Conservation (phyloP, 306 rosid species). For the Glycine soja region DNA sequence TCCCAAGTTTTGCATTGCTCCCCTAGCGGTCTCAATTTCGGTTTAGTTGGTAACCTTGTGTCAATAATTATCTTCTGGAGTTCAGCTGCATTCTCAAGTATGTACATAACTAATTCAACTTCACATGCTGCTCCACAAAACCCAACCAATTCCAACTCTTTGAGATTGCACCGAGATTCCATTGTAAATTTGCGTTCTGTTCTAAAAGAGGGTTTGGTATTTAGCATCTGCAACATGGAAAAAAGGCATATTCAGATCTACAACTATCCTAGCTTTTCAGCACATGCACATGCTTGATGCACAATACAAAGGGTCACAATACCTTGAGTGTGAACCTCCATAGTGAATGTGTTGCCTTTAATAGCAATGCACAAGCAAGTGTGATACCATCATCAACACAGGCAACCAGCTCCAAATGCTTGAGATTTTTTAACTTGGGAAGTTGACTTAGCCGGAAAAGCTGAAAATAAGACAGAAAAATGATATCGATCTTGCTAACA, state of each 20-base stretch:
- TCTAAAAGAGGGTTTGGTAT: slow-evolving; percentile 30
- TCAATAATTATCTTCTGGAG: slow-evolving; percentile 52
- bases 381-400: slow-evolving; percentile 41
- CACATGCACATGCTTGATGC: not conserved
- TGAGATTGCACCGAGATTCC: slow-evolving; percentile 30
- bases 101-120: slow-evolving; percentile 41
- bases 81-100: slow-evolving; percentile 40
- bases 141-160: slow-evolving; percentile 50
- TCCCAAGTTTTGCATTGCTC: slow-evolving; percentile 41
- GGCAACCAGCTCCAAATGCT: slow-evolving; percentile 47
- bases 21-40: slow-evolving; percentile 22
- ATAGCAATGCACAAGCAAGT: slow-evolving; percentile 42
- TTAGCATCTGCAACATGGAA: slow-evolving; percentile 49
- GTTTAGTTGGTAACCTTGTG: slow-evolving; percentile 44
- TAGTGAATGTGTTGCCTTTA: slow-evolving; percentile 48
- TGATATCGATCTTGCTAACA: not conserved
- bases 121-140: slow-evolving; percentile 51
- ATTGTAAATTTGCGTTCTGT: not conserved
- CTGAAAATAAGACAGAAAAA: slow-evolving; percentile 37
- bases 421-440: slow-evolving; percentile 41
- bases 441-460: slow-evolving; percentile 40
- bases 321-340: slow-evolving; percentile 52
- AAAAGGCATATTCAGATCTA: not conserved
- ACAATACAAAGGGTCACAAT: not conserved
- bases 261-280: not conserved